Evolutionary conservation across 2,329 filamentous ascomycete species (phyloP).

Genomic region (Macrophomina phaseolina): DNA sequence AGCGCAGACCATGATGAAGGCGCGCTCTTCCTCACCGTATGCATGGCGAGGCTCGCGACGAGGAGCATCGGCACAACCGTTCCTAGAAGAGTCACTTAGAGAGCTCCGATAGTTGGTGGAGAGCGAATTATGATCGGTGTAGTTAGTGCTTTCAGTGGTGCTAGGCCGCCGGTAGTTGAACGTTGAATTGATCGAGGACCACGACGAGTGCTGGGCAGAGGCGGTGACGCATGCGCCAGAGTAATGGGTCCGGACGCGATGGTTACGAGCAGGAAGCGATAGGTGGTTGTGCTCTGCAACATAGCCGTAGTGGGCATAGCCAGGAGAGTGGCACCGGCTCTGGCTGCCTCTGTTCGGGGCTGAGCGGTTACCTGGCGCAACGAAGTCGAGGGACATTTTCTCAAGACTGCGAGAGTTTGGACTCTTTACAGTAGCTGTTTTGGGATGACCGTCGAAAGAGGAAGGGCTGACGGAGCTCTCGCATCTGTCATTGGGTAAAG

Average conservation of each 20-base stretch:
- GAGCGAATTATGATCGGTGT: background rate
- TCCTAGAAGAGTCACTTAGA: background rate
- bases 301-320: slow-evolving; percentile 10
- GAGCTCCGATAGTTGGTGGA: background rate
- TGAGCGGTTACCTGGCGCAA: slow-evolving; percentile 20
- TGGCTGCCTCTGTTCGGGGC: background rate
- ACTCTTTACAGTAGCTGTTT: background rate
- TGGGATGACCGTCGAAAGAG: background rate
- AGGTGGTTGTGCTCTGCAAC: background rate
- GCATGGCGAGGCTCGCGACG: slow-evolving; percentile 23
- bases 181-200: slow-evolving; percentile 7
- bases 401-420: slow-evolving; percentile 18
- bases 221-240: background rate
- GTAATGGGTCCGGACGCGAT: slow-evolving; percentile 1
- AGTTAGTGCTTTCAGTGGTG: slow-evolving; percentile 11
- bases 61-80: background rate
- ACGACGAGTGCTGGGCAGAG: slow-evolving; percentile 4
- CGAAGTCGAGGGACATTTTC: slow-evolving; percentile 25
- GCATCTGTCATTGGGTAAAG: background rate
- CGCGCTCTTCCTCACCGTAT: slow-evolving; percentile 24
- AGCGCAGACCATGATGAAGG: slow-evolving; percentile 27
- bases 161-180: slow-evolving; percentile 4
- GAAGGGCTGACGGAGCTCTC: background rate
- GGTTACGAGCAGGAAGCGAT: background rate
- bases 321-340: background rate